Evolutionary conservation across 2,329 filamentous ascomycete species (phyloP).

Genomic region (Colletotrichum sp.): DNA sequence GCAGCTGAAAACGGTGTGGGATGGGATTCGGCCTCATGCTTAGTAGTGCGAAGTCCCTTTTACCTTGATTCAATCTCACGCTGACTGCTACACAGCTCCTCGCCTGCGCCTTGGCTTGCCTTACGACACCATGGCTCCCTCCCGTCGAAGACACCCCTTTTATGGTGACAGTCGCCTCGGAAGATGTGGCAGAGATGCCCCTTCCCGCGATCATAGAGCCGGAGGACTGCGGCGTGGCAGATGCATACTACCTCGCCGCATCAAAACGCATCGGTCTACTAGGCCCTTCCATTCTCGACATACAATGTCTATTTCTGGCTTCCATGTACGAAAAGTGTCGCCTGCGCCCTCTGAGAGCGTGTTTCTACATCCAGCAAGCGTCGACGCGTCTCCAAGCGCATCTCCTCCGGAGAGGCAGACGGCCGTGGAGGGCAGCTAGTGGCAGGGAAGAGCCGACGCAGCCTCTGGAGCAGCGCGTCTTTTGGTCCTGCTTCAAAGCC

Average conservation of each 20-base stretch:
- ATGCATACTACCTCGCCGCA: conserved; percentile 26
- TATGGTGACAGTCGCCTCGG: background rate
- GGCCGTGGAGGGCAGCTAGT: background rate
- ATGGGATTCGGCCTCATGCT: conserved; percentile 25
- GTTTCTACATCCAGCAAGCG: conserved; percentile 27
- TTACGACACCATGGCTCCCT: background rate
- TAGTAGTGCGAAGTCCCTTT: conserved; percentile 17
- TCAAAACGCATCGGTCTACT: conserved; percentile 26
- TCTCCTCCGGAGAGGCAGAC: background rate
- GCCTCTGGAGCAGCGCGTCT: conserved; percentile 17
- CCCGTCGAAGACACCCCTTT: background rate
- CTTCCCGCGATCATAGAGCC: background rate
- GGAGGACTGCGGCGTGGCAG: conserved; percentile 8
- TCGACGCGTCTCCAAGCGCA: conserved; percentile 7
- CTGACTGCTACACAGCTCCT: background rate
- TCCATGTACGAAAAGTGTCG: conserved; percentile 26
- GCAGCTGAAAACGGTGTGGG: conserved; percentile 17
- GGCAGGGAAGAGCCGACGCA: background rate
- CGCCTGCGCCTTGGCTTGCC: conserved; percentile 10
- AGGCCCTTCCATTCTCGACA: conserved; percentile 25
- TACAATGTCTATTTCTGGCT: conserved; percentile 29
- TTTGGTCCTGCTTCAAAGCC: conserved; percentile 27
- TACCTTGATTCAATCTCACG: background rate
- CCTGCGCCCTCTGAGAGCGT: conserved; percentile 25
- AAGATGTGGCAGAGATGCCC: background rate